A percentile compares a stretch with the other conserved stretches of the same genome.
phyloP scores from a whole-genome alignment of 2,329 filamentous ascomycete species.

The Tolypocladium tropicale region DNA sequence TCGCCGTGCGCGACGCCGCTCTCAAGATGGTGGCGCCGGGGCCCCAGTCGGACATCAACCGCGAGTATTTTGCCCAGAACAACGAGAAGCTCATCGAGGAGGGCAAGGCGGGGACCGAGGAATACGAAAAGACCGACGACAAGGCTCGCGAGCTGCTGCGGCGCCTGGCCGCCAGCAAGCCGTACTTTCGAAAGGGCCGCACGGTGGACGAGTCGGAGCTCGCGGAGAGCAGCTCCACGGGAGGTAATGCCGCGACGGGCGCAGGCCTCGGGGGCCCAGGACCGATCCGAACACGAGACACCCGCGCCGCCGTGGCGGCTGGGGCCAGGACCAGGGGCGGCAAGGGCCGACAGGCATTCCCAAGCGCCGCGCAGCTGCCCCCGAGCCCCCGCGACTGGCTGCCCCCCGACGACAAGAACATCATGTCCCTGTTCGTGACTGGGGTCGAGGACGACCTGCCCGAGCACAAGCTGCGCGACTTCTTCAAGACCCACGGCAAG shows the following conservation, averaged over 20 bases:
- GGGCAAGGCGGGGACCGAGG: constrained; percentile 73
- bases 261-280: constrained; percentile 56
- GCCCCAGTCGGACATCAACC: constrained; percentile 83
- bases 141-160: constrained; percentile 84
- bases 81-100: constrained; percentile 94
- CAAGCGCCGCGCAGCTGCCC: constrained; percentile 62
- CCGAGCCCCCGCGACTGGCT: constrained; percentile 77
- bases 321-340: constrained; percentile 37
- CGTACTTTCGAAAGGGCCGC: constrained; percentile 85
- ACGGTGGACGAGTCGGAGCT: constrained; percentile 50
- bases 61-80: constrained; percentile 96
- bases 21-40: constrained; percentile 96
- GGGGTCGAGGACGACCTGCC: constrained; percentile 94
- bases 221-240: constrained; percentile 20
- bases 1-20: constrained; percentile 89
- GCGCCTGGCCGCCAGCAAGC: constrained; percentile 80
- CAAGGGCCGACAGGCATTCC: constrained; percentile 47
- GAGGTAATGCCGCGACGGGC: constrained; percentile 38
- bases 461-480: constrained; percentile 81
- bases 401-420: constrained; percentile 72
- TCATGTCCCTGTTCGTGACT: constrained; percentile 90
- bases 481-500: constrained; percentile 82
- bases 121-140: constrained; percentile 94
- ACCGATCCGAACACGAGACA: constrained; percentile 68
- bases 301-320: constrained; percentile 37